Percentiles rank a stretch among this genome's conserved stretches.
phyloP scores from a whole-genome alignment of 1,284 basidiomycete genomes.

The Agaricales sp. region DNA sequence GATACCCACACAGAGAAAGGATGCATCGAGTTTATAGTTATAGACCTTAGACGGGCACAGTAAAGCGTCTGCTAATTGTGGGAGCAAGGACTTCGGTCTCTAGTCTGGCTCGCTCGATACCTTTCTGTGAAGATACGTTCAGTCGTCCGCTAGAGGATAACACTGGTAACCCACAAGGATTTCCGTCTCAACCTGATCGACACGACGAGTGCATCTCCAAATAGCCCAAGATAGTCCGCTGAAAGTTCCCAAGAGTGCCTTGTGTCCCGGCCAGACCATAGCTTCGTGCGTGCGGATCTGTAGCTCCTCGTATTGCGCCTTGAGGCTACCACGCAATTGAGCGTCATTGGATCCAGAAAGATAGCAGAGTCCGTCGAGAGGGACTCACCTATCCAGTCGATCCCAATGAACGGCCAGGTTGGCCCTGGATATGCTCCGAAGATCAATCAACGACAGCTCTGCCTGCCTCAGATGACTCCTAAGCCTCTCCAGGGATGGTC shows the following conservation, averaged over 20 bases:
- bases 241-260: neutral
- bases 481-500: neutral
- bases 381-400: neutral
- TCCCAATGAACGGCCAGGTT: neutral
- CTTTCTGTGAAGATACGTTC: neutral
- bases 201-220: neutral
- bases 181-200: neutral
- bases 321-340: neutral
- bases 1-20: too few species aligned
- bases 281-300: neutral
- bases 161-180: neutral
- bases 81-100: neutral
- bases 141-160: neutral
- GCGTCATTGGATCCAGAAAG: neutral
- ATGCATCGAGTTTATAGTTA: too few species aligned
- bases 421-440: neutral
- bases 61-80: neutral
- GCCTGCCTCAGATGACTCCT: neutral
- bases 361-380: neutral
- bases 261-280: neutral
- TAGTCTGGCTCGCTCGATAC: neutral
- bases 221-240: neutral
- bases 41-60: too few species aligned
- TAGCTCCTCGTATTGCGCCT: neutral
- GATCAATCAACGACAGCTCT: neutral